These are phyloP conservation scores for Pichia gijzeniarum DNA, from an alignment of 805 yeast genomes.

Conservation along the genomic window DNA sequence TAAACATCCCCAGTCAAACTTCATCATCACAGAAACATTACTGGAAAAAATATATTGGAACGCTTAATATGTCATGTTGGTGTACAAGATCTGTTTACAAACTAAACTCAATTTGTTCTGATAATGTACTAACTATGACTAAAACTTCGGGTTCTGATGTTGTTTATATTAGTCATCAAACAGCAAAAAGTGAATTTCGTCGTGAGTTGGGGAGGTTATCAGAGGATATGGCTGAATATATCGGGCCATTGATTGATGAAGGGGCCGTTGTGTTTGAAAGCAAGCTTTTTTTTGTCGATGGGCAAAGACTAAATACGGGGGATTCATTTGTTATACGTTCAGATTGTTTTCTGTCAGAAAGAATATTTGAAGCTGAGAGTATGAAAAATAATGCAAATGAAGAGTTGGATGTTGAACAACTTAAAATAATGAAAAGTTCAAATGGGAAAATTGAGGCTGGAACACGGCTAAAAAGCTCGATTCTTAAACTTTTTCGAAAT, in stretches of 20 bases:
- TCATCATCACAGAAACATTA: not conserved
- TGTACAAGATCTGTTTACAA: constrained; percentile 59
- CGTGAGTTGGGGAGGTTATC: constrained; percentile 74
- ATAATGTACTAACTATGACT: constrained; percentile 27
- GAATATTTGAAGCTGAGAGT: constrained; percentile 12
- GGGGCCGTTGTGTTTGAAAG: constrained; percentile 50
- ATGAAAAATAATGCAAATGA: constrained; percentile 2
- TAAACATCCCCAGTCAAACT: constrained; percentile 38
- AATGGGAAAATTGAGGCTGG: constrained; percentile 11
- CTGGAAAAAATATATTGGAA: constrained; percentile 45
- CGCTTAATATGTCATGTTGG: constrained; percentile 57
- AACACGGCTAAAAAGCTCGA: constrained; percentile 7
- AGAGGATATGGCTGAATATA: constrained; percentile 57
- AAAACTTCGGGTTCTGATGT: constrained; percentile 19
- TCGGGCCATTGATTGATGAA: constrained; percentile 59
- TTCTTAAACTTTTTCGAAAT: constrained; percentile 15
- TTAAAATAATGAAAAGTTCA: constrained; percentile 8
- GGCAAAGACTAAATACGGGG: constrained; percentile 59
- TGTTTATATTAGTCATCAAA: constrained; percentile 23
- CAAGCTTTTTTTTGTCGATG: constrained; percentile 48
- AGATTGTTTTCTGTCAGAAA: constrained; percentile 47
- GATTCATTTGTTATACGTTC: constrained; percentile 67
- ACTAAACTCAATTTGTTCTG: constrained; percentile 34
- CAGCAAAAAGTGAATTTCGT: constrained; percentile 14
- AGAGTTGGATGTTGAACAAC: constrained; percentile 2